phyloP scores from a whole-genome alignment of 2,329 filamentous ascomycete genomes.

The Alternaria sp. region DNA sequence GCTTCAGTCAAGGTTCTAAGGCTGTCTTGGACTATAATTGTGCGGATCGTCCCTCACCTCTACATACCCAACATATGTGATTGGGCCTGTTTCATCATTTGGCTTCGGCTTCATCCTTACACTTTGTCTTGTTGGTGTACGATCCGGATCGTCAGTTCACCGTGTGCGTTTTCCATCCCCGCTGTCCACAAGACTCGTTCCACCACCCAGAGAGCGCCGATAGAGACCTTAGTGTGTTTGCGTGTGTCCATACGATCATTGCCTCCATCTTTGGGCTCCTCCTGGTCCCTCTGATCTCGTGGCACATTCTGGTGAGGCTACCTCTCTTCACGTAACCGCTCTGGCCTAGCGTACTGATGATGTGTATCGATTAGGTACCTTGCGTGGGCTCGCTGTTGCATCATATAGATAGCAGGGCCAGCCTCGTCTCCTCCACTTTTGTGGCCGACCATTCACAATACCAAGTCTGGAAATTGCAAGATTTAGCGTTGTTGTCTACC shows the following conservation, averaged over 20 bases:
- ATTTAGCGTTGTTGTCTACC: conserved; percentile 4
- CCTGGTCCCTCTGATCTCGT: conserved; percentile 28
- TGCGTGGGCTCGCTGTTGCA: conserved; percentile 15
- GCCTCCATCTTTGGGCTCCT: conserved; percentile 13
- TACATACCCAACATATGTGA: conserved; percentile 3
- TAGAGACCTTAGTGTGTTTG: conserved; percentile 40
- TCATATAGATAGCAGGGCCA: conserved; percentile 31
- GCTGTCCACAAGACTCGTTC: conserved; percentile 17
- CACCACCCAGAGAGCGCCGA: conserved; percentile 28
- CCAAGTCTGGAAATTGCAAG: conserved; percentile 6
- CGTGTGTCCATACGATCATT: conserved; percentile 32
- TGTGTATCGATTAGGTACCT: conserved; percentile 17
- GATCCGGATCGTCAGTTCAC: conserved; percentile 7
- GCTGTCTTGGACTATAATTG: conserved; percentile 26
- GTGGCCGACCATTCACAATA: conserved; percentile 20
- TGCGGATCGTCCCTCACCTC: conserved; percentile 1
- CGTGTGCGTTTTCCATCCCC: conserved; percentile 17
- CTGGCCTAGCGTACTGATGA: conserved; percentile 27
- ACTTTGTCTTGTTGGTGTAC: conserved; percentile 20
- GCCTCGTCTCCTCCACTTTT: conserved; percentile 14
- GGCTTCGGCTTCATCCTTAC: conserved; percentile 28
- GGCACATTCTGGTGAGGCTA: conserved; percentile 31
- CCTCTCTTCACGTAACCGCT: conserved; percentile 13
- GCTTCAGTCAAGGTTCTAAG: conserved; percentile 3
- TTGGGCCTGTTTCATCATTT: conserved; percentile 8